phyloP scores from a whole-genome alignment of 176 grass and related monocot species.

The Hordeum vulgare region DNA sequence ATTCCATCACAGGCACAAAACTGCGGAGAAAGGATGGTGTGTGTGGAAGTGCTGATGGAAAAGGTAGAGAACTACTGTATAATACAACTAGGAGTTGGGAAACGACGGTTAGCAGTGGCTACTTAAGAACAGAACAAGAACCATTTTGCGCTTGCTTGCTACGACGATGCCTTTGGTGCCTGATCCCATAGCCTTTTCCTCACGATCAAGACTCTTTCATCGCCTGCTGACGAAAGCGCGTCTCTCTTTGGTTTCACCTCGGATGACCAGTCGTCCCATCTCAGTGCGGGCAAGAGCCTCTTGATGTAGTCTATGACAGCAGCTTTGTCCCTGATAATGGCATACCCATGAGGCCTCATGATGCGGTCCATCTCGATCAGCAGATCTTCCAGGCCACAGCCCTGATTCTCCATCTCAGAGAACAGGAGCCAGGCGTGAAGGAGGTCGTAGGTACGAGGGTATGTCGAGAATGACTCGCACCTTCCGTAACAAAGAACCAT shows the following conservation, averaged over 20 bases:
- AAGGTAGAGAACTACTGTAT: not conserved
- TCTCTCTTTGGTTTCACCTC: conserved; percentile 56
- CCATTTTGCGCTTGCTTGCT: not conserved
- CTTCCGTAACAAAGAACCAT: conserved; percentile 30
- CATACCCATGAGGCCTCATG: conserved; percentile 51
- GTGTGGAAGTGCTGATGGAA: not conserved
- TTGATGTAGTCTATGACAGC: conserved; percentile 46
- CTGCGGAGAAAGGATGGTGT: not conserved
- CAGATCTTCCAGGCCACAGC: conserved; percentile 68
- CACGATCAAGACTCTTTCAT: conserved; percentile 57
- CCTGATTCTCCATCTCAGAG: conserved; percentile 52
- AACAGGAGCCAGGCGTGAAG: conserved; percentile 59
- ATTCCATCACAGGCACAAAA: not conserved
- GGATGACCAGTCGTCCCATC: conserved; percentile 66
- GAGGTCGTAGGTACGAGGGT: conserved; percentile 70
- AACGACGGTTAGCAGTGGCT: conserved; percentile 11
- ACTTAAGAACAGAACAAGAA: conserved; percentile 19
- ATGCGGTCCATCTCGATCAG: conserved; percentile 81
- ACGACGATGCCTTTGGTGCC: conserved; percentile 8
- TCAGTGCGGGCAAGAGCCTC: conserved; percentile 42
- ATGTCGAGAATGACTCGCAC: conserved; percentile 76
- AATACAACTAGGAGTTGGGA: conserved; percentile 7
- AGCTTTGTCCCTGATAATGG: conserved; percentile 59
- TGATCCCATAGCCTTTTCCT: conserved; percentile 62
- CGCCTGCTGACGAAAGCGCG: conserved; percentile 21